Conservation (phyloP, 495 filamentous ascomycete species). For the Eremomyces bilateralis region DNA sequence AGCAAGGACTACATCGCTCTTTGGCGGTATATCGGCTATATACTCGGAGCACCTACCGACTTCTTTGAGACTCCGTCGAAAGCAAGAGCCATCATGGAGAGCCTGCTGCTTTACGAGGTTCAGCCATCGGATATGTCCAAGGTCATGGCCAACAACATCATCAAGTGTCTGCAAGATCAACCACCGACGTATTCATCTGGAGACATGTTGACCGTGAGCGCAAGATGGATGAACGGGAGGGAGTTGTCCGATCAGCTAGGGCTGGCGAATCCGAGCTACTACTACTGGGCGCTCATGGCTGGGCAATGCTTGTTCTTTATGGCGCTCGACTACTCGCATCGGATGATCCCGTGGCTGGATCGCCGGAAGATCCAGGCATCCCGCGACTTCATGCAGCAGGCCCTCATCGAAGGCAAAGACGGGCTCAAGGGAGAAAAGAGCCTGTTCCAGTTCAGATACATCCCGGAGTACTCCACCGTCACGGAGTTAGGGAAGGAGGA, state of each 20-base stretch:
- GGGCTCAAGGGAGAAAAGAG: constrained; percentile 30
- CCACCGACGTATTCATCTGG: constrained; percentile 35
- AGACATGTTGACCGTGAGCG: constrained; percentile 41
- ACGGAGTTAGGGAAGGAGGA: constrained; percentile 19
- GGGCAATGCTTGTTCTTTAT: constrained; percentile 50
- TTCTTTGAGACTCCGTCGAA: constrained; percentile 29
- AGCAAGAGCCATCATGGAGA: constrained; percentile 43
- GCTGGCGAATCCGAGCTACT: constrained; percentile 31
- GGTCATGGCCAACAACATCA: constrained; percentile 52
- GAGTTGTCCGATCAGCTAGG: constrained; percentile 37
- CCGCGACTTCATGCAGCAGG: constrained; percentile 29
- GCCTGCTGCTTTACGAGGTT: constrained; percentile 37
- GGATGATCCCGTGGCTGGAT: constrained; percentile 36
- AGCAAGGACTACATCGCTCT: constrained; percentile 48
- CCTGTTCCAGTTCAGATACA: constrained; percentile 41
- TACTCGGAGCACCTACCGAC: constrained; percentile 45
- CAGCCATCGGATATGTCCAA: constrained; percentile 36
- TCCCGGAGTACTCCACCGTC: constrained; percentile 28
- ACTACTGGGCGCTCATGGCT: constrained; percentile 36
- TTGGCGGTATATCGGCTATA: constrained; percentile 52
- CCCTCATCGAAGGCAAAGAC: constrained; percentile 32
- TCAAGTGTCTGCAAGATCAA: constrained; percentile 35
- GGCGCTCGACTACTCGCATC: constrained; percentile 28
- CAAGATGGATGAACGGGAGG: constrained; percentile 47
- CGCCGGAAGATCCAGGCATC: constrained; percentile 28